These are phyloP conservation scores for Cephaloascus fragrans DNA, from an alignment of 805 yeast species.

Conservation along the genomic window DNA sequence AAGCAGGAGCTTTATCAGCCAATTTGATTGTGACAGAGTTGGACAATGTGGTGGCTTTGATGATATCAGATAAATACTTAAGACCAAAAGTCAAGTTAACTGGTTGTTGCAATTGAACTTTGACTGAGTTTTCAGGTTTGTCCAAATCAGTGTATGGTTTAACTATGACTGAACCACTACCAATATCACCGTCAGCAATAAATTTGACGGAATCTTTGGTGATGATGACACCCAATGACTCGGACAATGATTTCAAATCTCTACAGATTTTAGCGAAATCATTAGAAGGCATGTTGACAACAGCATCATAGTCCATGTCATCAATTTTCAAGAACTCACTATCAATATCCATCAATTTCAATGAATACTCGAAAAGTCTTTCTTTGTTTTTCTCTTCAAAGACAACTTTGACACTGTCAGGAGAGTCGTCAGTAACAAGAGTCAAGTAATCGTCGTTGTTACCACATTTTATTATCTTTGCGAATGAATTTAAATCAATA, in stretches of 20 bases:
- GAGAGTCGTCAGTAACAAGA: slow-evolving; percentile 79
- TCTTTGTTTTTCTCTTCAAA: slow-evolving; percentile 91
- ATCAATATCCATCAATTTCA: slow-evolving; percentile 93
- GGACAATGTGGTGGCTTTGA: slow-evolving; percentile 80
- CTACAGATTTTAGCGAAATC: slow-evolving; percentile 87
- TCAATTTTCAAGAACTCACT: slow-evolving; percentile 90
- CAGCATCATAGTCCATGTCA: slow-evolving; percentile 84
- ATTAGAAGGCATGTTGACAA: slow-evolving; percentile 74
- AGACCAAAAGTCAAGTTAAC: slow-evolving; percentile 87
- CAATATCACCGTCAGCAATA: slow-evolving; percentile 84
- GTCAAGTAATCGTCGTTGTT: slow-evolving; percentile 83
- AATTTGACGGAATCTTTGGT: slow-evolving; percentile 91
- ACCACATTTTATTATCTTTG: slow-evolving; percentile 87
- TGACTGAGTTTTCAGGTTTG: slow-evolving; percentile 63
- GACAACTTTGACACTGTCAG: slow-evolving; percentile 68
- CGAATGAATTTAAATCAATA: slow-evolving; percentile 76
- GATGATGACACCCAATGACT: slow-evolving; percentile 75
- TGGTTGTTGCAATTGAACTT: slow-evolving; percentile 74
- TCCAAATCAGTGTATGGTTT: slow-evolving; percentile 82
- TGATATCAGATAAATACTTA: slow-evolving; percentile 82
- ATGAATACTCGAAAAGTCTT: slow-evolving; percentile 82
- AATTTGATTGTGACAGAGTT: slow-evolving; percentile 72
- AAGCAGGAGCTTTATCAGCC: slow-evolving; percentile 87
- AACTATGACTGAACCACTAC: slow-evolving; percentile 76
- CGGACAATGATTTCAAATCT: slow-evolving; percentile 80